Evolutionary conservation across 1,284 basidiomycete genomes (phyloP), one percentile per base, ranked within the genome.

Genomic region (Pseudozyma hubeiensis): DNA sequence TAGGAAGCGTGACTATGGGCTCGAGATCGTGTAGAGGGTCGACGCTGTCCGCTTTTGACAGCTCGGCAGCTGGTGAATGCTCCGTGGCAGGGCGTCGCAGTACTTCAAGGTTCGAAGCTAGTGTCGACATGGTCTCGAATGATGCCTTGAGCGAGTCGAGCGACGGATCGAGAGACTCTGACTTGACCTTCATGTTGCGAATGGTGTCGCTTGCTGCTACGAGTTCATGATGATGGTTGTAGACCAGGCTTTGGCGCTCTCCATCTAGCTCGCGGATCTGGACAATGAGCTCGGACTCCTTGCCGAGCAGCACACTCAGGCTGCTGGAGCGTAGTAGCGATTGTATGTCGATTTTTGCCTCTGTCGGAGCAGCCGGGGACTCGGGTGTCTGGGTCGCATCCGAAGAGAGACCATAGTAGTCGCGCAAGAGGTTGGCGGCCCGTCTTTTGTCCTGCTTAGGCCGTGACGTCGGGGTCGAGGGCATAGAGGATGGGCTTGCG

Each of bases 171-270:
- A 80, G 57, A 1, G 74, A 75, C 19, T 77, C 80, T 6, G 64
- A 75, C 19, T 60, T 64, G 49, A 45, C 37, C 50, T 80, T 74
- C 69, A 83, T 77, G 24, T 91, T 90, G 64, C 90, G 89, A 69
- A 96, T 95, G 7, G 94, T 96, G 78, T 94, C 93, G 72, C 91
- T 93, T 1, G 93, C 94, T 1, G 92, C 91, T 49, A 96, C 94
- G 19, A 96, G 89, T 79, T 96, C 93, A 75, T 94, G 93, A 80
- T 96, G 93, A 79, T 96, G 93, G 76, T 96, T 94, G 83, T 96
- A 96, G 4, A 96, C 94, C 40, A 96, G 86, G 19, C 91, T 92
- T 83, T 96, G 94, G 34, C 93, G 88, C 81, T 95, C 93, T 75
- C 91, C 90, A 64, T 95, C 93, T 5, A 96, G 86, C 73, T 94